Conservation (phyloP, 1,284 basidiomycete genomes). For the Grifola frondosa region DNA sequence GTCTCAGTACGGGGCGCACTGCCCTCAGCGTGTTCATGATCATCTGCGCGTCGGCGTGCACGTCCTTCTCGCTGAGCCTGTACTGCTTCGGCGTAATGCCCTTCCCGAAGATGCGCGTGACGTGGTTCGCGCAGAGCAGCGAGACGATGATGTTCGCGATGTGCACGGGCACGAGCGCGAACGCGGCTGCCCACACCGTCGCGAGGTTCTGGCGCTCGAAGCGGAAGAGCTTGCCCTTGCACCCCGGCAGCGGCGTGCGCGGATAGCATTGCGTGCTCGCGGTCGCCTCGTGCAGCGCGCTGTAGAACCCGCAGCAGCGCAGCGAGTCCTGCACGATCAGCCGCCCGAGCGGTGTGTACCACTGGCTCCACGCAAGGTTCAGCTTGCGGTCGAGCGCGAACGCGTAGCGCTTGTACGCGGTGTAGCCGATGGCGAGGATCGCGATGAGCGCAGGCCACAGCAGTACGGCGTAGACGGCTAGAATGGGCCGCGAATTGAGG, state of each 20-base stretch:
- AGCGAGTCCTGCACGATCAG: conserved; percentile 67
- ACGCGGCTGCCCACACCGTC: conserved; percentile 58
- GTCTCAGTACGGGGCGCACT: conserved; percentile 20
- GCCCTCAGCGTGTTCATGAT: conserved; percentile 17
- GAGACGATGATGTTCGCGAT: conserved; percentile 62
- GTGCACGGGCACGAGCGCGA: conserved; percentile 66
- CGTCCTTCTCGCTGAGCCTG: conserved; percentile 43
- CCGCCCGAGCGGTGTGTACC: conserved; percentile 57
- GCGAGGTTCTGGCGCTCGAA: conserved; percentile 59
- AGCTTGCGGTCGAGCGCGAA: conserved; percentile 76
- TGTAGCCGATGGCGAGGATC: conserved; percentile 67
- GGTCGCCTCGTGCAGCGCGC: conserved; percentile 61
- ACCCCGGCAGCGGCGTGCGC: conserved; percentile 66
- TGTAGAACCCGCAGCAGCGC: conserved; percentile 73
- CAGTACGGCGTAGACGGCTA: conserved; percentile 69
- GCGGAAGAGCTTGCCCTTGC: conserved; percentile 62
- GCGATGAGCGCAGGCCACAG: conserved; percentile 69
- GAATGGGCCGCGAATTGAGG: conserved; percentile 72
- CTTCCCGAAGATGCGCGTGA: conserved; percentile 70
- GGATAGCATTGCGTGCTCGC: conserved; percentile 65
- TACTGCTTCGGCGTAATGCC: conserved; percentile 70
- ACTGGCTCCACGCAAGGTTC: conserved; percentile 69
- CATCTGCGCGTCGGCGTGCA: conserved; percentile 28
- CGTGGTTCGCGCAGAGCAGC: conserved; percentile 72
- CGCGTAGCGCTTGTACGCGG: conserved; percentile 65